Conservation (phyloP, 2,329 filamentous ascomycete species). For the Mollisia scopiformis region DNA sequence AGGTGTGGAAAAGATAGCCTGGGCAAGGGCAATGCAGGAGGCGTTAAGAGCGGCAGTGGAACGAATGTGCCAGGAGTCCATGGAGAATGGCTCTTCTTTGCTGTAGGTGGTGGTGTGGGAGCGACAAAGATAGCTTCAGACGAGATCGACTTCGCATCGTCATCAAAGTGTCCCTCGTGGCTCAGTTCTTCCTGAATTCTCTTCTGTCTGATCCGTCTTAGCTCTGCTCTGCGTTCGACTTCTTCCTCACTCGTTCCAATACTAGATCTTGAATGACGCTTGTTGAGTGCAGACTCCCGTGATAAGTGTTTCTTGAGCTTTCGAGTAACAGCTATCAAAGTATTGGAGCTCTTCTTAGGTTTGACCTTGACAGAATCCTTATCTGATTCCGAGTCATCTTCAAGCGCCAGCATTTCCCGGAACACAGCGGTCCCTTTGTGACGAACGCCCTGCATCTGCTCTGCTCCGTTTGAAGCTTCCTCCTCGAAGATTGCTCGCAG, state of each 20-base stretch:
- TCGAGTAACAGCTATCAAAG: constrained; percentile 49
- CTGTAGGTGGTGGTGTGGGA: background rate
- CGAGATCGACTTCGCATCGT: constrained; percentile 36
- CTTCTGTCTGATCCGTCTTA: constrained; percentile 57
- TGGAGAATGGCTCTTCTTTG: background rate
- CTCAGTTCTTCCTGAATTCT: constrained; percentile 62
- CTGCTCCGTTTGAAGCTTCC: background rate
- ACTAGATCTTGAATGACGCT: constrained; percentile 44
- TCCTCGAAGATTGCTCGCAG: constrained; percentile 33
- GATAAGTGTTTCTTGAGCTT: constrained; percentile 45
- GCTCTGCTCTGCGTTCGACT: constrained; percentile 56
- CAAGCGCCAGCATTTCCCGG: constrained; percentile 10
- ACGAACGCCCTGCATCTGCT: background rate
- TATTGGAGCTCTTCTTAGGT: constrained; percentile 42
- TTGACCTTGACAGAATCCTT: constrained; percentile 45
- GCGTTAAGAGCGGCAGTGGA: constrained; percentile 4
- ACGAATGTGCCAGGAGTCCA: background rate
- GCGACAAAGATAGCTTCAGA: background rate
- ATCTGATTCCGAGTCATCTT: constrained; percentile 22
- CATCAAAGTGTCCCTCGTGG: constrained; percentile 46
- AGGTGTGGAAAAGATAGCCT: constrained; percentile 11
- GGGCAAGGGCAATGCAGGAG: constrained; percentile 9
- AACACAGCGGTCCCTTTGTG: constrained; percentile 15
- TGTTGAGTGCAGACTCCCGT: constrained; percentile 43
- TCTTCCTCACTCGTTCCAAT: constrained; percentile 55